Evolutionary conservation across 2,329 filamentous ascomycete species (phyloP), one percentile per base, ranked within the genome.

Genomic region (Bisporella sp.): DNA sequence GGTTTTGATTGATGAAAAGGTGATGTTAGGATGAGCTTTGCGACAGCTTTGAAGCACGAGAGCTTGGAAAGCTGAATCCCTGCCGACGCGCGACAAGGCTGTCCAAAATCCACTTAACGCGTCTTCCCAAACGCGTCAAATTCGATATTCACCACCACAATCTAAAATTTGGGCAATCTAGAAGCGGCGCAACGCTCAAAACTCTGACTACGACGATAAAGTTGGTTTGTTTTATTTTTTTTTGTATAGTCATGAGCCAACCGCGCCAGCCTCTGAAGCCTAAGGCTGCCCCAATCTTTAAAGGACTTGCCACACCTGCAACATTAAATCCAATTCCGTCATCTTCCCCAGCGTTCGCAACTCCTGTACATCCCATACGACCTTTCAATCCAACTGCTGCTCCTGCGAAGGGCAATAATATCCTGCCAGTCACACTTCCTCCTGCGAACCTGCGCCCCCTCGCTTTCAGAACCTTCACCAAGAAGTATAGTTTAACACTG

Each of bases 391-490:
- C 51, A 12, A 52, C 51, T 39, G 51, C 52, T 45, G 45, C 54
- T 29, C 49, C 58, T 28, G 45, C 53, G 35, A 65, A 62, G 57
- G 63, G 64, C 54, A 62, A 64, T 5, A 37, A 37, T n/a, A 87
- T 97, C 45, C 76, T 99, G 1, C 90, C 93, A 4, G 93, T 99
- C 51, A 76, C 95, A 35, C 82, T 99, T 4, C 91, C 92, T 4
- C 87, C 91, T 0, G 82, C 89, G 7, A 95, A 88, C 0, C 73
- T 99, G 40, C 79, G 95, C 55, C 92, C 93, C 2, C 76, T 97
- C 21, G 95, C 93, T 6, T 97, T 99, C 64, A 83, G 93, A 44
- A 95, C 89, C 0, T 95, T 99, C 59, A 99, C 93, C 2, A 96
- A 96, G 69, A 99, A 97, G 65, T 89, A 99, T 70, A 95, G 92